Evolutionary conservation across 305 asterid species (phyloP).

Genomic region (Solanum hybrid): DNA sequence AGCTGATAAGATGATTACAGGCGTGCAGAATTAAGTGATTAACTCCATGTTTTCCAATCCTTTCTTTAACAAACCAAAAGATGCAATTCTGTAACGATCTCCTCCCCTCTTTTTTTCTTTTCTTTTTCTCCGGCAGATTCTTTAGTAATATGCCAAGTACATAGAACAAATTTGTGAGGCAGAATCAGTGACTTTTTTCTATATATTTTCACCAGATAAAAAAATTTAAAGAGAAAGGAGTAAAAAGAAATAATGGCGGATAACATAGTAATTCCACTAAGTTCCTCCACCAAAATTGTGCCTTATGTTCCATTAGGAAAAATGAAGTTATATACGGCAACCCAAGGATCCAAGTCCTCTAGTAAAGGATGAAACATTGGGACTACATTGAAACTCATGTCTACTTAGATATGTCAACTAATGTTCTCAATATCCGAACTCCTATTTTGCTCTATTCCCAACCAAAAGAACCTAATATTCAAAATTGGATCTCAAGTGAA

Average conservation of each 20-base stretch:
- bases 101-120: background rate
- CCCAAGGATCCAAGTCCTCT: background rate
- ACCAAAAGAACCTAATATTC: constrained; percentile 28
- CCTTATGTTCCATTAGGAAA: background rate
- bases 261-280: constrained; percentile 4
- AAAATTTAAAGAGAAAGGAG: background rate
- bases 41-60: background rate
- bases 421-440: constrained; percentile 23
- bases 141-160: background rate
- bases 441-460: constrained; percentile 25
- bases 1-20: background rate
- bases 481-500: constrained; percentile 40
- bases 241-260: background rate
- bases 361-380: background rate
- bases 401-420: constrained; percentile 2
- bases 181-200: background rate
- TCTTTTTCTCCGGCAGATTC: background rate
- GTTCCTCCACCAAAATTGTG: constrained; percentile 4
- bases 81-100: background rate
- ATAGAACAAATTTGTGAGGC: background rate
- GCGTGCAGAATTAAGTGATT: background rate
- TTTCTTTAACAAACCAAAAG: background rate
- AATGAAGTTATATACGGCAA: background rate
- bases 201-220: background rate
- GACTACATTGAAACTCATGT: background rate